Base-by-base conservation (phyloP, 1,284 basidiomycete species). In the Hymenochaete sp. region DNA sequence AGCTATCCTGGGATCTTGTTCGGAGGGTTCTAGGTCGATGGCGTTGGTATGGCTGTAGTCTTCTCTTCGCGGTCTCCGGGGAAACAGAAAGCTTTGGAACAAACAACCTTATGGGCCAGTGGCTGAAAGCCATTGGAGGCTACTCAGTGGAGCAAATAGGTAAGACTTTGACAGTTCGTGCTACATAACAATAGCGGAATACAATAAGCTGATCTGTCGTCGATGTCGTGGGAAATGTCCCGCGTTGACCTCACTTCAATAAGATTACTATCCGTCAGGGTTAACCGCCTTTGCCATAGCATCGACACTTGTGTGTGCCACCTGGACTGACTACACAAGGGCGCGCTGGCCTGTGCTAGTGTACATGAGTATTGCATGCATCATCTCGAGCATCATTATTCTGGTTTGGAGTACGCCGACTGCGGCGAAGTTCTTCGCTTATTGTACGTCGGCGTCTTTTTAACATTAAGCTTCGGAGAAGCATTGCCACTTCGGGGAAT, bases 71-170 rank as follows among this genome's bases (percentile, higher is more conserved):
- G 3, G 66, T 81, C 42, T 78, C 75, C 2, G 79, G 77, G 2
- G 80, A 85, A 60, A 74, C 77, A 1, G 83, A 85, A 56, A 73
- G 71, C 48, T 77, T 84, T 35, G 79, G 81, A 4, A 77, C 77
- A 26, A 86, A 84, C 57, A 80, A 80, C 58, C 60, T 84, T 28
- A 84, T 84, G 80, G 79, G 81, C 7, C 80, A 84, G 55, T 85
- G 79, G 77, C 67, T 84, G 43, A 77, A 78, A 54, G 68, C 74
- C 8, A 68, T 74, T 13, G 74, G 76, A 7, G 74, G 73, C 1
- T 81, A 73, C 57, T 71, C 72, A 10, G 70, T 80, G 3, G 73
- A 77, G 51, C 76, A 81, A 58, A 71, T 73, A 14, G 74, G 76
- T 73, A 41, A 45, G 62, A 38, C 4, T 31, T 48, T 33, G 39